Percentiles rank a stretch among this genome's conserved stretches.
phyloP scores from a whole-genome alignment of 164 flowering plant species.

The Warburgia ugandensis region DNA sequence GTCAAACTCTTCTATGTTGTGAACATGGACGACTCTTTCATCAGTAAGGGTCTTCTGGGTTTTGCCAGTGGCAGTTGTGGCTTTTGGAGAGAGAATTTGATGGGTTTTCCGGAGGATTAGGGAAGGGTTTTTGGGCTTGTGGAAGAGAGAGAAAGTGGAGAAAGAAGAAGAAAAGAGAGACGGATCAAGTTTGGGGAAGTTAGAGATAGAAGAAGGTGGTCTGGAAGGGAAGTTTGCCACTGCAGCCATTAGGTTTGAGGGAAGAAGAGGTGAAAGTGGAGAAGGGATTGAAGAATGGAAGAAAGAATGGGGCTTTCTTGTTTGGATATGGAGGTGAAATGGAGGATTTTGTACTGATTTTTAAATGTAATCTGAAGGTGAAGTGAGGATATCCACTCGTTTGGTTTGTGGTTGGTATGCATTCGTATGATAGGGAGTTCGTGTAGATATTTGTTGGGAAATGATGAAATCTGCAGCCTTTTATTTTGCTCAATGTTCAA shows the following conservation, averaged over 20 bases:
- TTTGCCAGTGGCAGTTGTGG: slow-evolving; percentile 21
- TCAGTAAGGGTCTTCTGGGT: slow-evolving; percentile 23
- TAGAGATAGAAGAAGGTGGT: slow-evolving; percentile 18
- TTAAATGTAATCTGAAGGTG: too few species aligned
- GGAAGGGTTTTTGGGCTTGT: slow-evolving; percentile 9
- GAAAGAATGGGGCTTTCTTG: neutral
- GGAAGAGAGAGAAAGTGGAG: slow-evolving; percentile 8
- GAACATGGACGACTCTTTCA: slow-evolving; percentile 57
- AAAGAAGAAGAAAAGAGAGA: slow-evolving; percentile 4
- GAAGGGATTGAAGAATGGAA: neutral
- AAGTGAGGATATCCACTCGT: slow-evolving; percentile 4
- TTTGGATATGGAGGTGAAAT: neutral
- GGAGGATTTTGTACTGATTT: neutral
- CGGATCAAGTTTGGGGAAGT: slow-evolving; percentile 10
- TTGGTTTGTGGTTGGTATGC: slow-evolving; percentile 4
- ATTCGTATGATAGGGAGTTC: neutral
- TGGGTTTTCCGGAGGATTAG: slow-evolving; percentile 5
- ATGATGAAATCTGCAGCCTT: neutral
- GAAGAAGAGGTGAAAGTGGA: neutral
- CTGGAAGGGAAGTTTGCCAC: slow-evolving; percentile 31
- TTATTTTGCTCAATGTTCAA: too few species aligned
- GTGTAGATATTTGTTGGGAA: neutral
- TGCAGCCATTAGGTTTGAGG: slow-evolving; percentile 32
- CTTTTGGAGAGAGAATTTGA: slow-evolving; percentile 14
- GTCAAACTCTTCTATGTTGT: slow-evolving; percentile 68